A percentile compares a stretch with the other conserved stretches of the same genome.
These are phyloP conservation scores for Uronychia binucleata DNA, from an alignment of 73 alveolate genomes.

Conservation along the genomic window DNA sequence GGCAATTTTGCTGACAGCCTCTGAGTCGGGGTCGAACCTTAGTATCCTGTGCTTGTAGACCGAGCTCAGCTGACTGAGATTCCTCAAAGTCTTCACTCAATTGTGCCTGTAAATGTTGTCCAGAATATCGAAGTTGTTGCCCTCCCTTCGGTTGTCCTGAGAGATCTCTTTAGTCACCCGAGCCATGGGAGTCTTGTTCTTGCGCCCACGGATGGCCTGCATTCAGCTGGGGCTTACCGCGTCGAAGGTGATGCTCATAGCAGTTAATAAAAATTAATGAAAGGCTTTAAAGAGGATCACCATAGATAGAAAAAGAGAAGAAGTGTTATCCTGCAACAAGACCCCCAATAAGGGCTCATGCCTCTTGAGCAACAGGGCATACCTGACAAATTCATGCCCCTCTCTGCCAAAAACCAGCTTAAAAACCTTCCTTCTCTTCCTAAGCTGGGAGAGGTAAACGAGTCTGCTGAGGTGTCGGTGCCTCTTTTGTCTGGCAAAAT, in stretches of 20 bases:
- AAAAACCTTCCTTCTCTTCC: not conserved
- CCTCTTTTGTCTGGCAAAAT: not conserved
- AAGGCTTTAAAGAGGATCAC: not conserved
- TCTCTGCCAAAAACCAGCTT: not conserved
- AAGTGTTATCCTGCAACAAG: not conserved
- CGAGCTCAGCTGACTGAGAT: not conserved
- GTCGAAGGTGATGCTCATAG: not conserved
- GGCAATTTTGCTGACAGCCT: not conserved
- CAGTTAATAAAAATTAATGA: not conserved
- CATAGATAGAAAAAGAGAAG: not conserved
- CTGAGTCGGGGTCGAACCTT: not conserved
- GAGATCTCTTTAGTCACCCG: not conserved
- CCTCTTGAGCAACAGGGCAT: not conserved
- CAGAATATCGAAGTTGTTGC: not conserved
- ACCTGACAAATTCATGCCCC: not conserved
- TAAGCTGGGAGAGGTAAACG: not conserved
- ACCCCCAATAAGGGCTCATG: not conserved
- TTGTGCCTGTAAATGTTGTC: not conserved
- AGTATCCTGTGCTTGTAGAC: not conserved
- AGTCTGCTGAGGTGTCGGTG: not conserved
- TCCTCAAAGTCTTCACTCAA: not conserved
- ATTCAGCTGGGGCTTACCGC: not conserved
- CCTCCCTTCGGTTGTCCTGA: not conserved
- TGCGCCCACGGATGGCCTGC: not conserved
- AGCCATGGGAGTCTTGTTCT: not conserved